Evolutionary conservation across 2,329 filamentous ascomycete species (phyloP), one percentile per base, ranked within the genome.

Genomic region (Sporothrix protearum): DNA sequence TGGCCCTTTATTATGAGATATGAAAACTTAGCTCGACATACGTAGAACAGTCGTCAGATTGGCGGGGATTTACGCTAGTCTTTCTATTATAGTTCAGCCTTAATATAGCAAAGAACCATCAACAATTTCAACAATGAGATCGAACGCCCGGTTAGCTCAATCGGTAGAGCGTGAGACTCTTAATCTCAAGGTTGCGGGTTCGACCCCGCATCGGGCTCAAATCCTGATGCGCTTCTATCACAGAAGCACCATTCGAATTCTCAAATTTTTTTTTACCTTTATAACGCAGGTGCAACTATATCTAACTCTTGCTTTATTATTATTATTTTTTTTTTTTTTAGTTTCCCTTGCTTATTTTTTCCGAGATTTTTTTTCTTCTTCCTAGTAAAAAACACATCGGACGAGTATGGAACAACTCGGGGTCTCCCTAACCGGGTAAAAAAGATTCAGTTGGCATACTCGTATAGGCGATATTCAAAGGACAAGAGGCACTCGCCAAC

Each of bases 161-260:
- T 88, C 86, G 86, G 86, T 89, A 90, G 88, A 90, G 87, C 88
- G 87, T 89, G 85, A 89, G 88, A 89, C 88, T 90, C 88, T 87
- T 86, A 86, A 85, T 77, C 76, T 76, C 74, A 77, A 76, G 75
- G 76, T 77, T 77, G 76, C 75, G 76, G 76, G 76, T 77, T 77
- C 76, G 83, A 84, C 82, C 82, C 83, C 82, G 81, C 82, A 80
- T 82, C 77, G 80, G 81, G 81, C 81, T 82, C 80, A 81, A 81
- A 78, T 81, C 80, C 80, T 76, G 78, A 80, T 80, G 79, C 78
- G 73, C 71, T 72, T 74, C 57, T 59, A 25, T 51, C 61, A 59
- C 63, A 61, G 57, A 73, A 69, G 70, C 51, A 71, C 33, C 51
- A 47, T 71, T 67, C 71, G 72, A 72, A 68, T 53, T 68, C 66